Conservation (phyloP, 2,329 filamentous ascomycete genomes). For the Botryotinia globosa region DNA sequence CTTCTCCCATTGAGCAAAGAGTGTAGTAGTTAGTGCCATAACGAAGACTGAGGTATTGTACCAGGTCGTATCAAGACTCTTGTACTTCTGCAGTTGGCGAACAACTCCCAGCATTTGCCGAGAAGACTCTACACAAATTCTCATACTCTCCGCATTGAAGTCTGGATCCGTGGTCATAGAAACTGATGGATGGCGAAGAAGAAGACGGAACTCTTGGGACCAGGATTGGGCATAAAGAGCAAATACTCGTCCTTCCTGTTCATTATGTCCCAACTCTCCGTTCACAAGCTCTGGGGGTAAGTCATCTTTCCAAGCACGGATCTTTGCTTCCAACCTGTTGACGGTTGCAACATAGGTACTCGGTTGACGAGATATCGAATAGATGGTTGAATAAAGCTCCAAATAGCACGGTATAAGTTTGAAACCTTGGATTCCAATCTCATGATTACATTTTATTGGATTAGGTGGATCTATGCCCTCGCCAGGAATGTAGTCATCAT, state of each 20-base stretch:
- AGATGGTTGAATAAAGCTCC: conserved; percentile 74
- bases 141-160: conserved; percentile 60
- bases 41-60: conserved; percentile 70
- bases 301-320: conserved; percentile 60
- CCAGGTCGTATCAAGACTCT: conserved; percentile 75
- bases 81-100: conserved; percentile 57
- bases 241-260: conserved; percentile 47
- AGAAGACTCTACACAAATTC: conserved; percentile 64
- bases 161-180: conserved; percentile 53
- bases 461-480: conserved; percentile 60
- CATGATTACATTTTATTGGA: conserved; percentile 61
- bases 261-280: conserved; percentile 42
- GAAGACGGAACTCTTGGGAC: conserved; percentile 56
- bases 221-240: conserved; percentile 55
- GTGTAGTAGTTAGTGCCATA: conserved; percentile 68
- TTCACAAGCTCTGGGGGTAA: conserved; percentile 59
- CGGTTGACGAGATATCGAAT: conserved; percentile 63
- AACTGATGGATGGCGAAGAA: conserved; percentile 60
- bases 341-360: conserved; percentile 63
- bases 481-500: conserved; percentile 60
- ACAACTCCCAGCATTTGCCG: conserved; percentile 61
- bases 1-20: conserved; percentile 68
- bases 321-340: conserved; percentile 61
- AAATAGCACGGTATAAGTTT: conserved; percentile 65
- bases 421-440: conserved; percentile 63